Base-by-base conservation (phyloP, 495 filamentous ascomycete genomes). In the Clohesyomyces aquaticus region DNA sequence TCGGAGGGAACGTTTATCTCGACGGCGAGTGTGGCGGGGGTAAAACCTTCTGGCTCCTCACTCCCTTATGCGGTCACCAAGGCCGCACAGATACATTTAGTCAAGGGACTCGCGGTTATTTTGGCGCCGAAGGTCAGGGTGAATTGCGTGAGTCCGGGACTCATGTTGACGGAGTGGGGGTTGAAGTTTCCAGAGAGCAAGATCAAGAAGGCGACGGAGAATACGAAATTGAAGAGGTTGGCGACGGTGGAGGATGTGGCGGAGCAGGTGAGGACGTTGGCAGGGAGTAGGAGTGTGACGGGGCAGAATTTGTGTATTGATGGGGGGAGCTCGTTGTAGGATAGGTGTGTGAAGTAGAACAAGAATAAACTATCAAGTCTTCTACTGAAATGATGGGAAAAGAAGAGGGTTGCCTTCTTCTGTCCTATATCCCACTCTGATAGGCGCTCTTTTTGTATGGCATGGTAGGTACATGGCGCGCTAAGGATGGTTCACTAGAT, bases 101-200 rank as follows among this genome's bases (percentile, higher is more conserved):
- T 74, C 32, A 85, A 84, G 65, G 74, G 73, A 18, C 65, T 84
- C 29, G 81, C 82, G 1, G 67, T 77, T 6, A 81, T 82, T 56
- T 75, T 79, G 0, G 76, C 77, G 3, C 81, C 82, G 18, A 78
- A 76, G 59, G 79, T 86, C 4, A 68, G 82, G 35, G 82, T 83
- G 12, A 86, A 85, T 60, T 77, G 71, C 49, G 79, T 84, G 1
- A 79, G 78, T 14, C 82, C 82, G 0, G 82, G 82, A 0, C 41
- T 85, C 26, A 65, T 83, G 60, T 68, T 82, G 23, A 83, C 81
- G 41, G 81, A 85, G 18, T 85, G 83, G 83, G 81, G 78, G 3
- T 64, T 76, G 28, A 70, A 75, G 54, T 84, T 85, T 65, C 69
- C 81, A 6, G 67, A 75, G 10, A 77, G 79, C 63, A 71, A 71